These are phyloP conservation scores for Penicillium carneum DNA, from an alignment of 2,329 filamentous ascomycete species.

Conservation along the genomic window DNA sequence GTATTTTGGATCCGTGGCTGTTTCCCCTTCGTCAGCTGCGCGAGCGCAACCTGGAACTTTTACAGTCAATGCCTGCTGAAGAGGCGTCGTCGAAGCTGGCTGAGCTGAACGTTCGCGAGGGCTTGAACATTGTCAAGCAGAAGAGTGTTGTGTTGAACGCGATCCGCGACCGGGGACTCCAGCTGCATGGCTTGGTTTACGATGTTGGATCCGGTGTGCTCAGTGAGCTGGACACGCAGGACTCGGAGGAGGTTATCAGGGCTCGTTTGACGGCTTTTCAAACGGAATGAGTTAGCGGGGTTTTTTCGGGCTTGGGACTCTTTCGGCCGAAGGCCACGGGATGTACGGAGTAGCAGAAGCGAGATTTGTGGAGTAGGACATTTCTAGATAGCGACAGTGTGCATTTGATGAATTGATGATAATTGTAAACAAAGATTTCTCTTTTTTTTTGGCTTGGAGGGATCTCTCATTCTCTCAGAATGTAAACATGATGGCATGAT, in stretches of 20 bases:
- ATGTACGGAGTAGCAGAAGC: no score
- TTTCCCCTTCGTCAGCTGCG: constrained; percentile 63
- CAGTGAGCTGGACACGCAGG: constrained; percentile 59
- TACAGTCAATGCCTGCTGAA: constrained; percentile 57
- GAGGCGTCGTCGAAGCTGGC: constrained; percentile 68
- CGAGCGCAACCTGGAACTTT: constrained; percentile 59
- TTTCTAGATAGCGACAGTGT: not conserved
- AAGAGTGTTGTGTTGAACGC: constrained; percentile 75
- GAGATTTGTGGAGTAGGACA: not conserved
- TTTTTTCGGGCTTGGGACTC: not conserved
- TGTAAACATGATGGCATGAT: constrained; percentile 7
- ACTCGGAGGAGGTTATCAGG: constrained; percentile 51
- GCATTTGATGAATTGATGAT: constrained; percentile 11
- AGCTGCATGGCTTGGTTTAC: constrained; percentile 80
- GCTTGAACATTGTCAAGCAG: constrained; percentile 71
- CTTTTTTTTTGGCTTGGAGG: not conserved
- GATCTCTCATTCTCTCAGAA: not conserved
- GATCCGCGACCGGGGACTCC: constrained; percentile 71
- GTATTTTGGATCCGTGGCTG: constrained; percentile 68
- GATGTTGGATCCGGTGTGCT: constrained; percentile 67
- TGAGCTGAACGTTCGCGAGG: constrained; percentile 77
- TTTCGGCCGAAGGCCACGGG: not conserved
- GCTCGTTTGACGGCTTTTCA: constrained; percentile 52
- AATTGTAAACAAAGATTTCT: not conserved
- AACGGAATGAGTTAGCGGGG: constrained; percentile 34